Evolutionary conservation across 2,329 filamentous ascomycete species (phyloP).

Genomic region (Aspergillus transmontanensis): DNA sequence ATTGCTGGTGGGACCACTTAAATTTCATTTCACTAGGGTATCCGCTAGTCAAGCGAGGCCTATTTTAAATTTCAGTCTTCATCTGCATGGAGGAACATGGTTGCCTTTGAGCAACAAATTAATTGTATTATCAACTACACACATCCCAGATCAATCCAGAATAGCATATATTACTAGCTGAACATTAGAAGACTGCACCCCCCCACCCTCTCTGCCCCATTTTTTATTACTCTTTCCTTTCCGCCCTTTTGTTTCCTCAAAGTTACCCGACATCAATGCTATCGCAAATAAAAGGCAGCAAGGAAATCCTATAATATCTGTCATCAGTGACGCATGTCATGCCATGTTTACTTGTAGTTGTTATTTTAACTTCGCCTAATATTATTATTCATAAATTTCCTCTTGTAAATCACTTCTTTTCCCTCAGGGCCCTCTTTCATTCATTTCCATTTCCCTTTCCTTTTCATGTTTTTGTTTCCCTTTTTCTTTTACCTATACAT

Average conservation of each 20-base stretch:
- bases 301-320: neutral
- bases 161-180: neutral
- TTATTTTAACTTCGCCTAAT: neutral
- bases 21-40: slow-evolving; percentile 1
- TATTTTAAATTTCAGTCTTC: neutral
- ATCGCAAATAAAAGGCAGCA: neutral
- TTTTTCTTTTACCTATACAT: neutral
- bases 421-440: neutral
- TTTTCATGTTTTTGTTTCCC: neutral
- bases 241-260: neutral
- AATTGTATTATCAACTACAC: neutral
- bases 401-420: neutral
- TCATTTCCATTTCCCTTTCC: neutral
- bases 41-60: neutral
- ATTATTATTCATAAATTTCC: neutral
- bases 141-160: neutral
- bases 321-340: neutral
- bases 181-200: neutral
- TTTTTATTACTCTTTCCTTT: neutral
- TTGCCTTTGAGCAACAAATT: neutral
- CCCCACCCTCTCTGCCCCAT: neutral
- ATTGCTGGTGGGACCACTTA: neutral
- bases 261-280: neutral
- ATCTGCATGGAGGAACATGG: neutral
- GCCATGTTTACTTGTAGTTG: neutral